Evolutionary conservation across 2,329 filamentous ascomycete species (phyloP), one percentile per base, ranked within the genome.

Genomic region (Fusarium nygamai): DNA sequence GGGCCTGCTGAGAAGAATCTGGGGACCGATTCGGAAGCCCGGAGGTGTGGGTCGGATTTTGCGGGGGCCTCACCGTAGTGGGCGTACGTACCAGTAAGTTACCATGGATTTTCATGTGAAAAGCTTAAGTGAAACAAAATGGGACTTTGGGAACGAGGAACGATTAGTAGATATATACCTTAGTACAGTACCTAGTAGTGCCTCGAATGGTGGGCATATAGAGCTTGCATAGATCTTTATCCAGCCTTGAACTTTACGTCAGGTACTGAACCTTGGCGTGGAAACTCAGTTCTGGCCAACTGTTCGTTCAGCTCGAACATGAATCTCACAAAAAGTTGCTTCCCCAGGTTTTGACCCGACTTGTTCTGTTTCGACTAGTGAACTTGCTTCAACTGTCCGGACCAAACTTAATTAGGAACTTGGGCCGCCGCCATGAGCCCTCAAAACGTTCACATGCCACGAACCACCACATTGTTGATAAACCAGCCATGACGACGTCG

Each of bases 401-500:
- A 47, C 76, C 72, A 77, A 60, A 64, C 76, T 73, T 53, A 69
- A 76, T 64, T 72, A 34, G 76, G 76, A 58, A 61, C 63, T 61
- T 68, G 39, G 65, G 61, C 76, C 74, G 75, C 59, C 61, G 65
- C 67, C 61, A 51, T 64, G 56, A 48, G 47, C 43, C 41, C 44
- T 64, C 54, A 16, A 65, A 56, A n/a, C 69, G 61, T 67, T 75
- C 72, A 75, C 72, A 75, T 75, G 72, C 61, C 72, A 73, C 31
- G 36, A 66, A 69, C 41, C 24, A 50, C 34, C 36, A 20, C 36
- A 38, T 47, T 19, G 39, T 43, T n/a, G 24, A 27, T 9, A 27
- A 34, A 27, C 60, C 48, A 65, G 34, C 41, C 43, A 51, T 38
- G 58, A 59, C 58, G 53, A 34, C 31, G 50, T 53, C 50, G 50